A percentile compares a stretch with the other conserved stretches of the same genome.
phyloP scores from a whole-genome alignment of 2,329 filamentous ascomycete genomes.

The Colletotrichum navitas region DNA sequence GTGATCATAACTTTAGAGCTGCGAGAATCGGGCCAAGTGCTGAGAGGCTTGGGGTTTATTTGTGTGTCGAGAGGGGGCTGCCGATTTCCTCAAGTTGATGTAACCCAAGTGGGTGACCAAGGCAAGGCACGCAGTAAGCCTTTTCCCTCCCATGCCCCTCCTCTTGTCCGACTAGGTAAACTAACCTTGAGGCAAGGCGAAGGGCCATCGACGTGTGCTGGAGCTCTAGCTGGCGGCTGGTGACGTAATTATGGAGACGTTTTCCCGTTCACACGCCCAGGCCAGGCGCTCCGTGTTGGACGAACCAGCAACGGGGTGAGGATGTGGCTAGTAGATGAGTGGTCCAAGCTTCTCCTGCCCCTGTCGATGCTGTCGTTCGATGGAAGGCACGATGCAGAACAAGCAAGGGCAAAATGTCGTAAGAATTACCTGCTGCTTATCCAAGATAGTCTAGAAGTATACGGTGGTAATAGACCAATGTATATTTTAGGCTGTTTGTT shows the following conservation, averaged over 20 bases:
- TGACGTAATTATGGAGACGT: constrained; percentile 39
- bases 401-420: neutral
- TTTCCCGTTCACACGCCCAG: constrained; percentile 17
- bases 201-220: constrained; percentile 20
- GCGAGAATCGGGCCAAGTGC: neutral
- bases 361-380: neutral
- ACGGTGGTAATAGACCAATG: no score
- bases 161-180: neutral
- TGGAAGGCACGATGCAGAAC: neutral
- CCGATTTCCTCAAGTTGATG: constrained; percentile 34
- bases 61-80: neutral
- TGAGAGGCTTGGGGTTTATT: constrained; percentile 9
- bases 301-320: constrained; percentile 6
- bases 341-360: constrained; percentile 29
- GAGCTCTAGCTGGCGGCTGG: constrained; percentile 14
- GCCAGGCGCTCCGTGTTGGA: constrained; percentile 36
- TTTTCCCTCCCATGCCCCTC: neutral
- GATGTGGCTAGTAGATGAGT: neutral
- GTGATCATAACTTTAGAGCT: neutral
- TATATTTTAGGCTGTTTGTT: no score
- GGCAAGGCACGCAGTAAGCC: neutral
- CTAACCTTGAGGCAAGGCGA: constrained; percentile 6
- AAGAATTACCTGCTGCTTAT: neutral
- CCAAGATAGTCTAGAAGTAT: neutral
- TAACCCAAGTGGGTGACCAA: constrained; percentile 1